phyloP scores from a whole-genome alignment of 768 basidiomycete genomes.

The Suillus occidentalis region DNA sequence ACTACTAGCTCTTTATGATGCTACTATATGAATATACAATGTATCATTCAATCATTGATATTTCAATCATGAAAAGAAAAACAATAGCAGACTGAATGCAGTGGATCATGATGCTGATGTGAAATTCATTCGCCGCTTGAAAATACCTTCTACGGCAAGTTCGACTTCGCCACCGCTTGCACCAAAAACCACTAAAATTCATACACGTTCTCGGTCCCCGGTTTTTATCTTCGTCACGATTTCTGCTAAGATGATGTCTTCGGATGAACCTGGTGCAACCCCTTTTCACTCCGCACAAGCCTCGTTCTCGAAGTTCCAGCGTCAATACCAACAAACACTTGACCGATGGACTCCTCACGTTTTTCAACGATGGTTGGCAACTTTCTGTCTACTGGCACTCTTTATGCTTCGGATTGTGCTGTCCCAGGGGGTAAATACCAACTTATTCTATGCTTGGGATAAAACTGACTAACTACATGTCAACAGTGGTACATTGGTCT shows the following conservation, averaged over 20 bases:
- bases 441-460: background rate
- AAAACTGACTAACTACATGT: constrained; percentile 14
- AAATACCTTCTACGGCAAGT: background rate
- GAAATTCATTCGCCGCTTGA: constrained; percentile 10
- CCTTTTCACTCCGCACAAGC: constrained; percentile 31
- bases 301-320: constrained; percentile 46
- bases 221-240: constrained; percentile 11
- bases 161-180: background rate
- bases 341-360: constrained; percentile 92
- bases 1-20: background rate
- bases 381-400: constrained; percentile 64
- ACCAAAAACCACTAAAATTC: constrained; percentile 11
- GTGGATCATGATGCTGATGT: background rate
- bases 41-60: background rate
- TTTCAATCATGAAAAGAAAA: background rate
- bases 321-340: constrained; percentile 84
- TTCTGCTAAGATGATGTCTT: constrained; percentile 31
- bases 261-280: constrained; percentile 29
- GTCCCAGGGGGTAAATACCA: constrained; percentile 78
- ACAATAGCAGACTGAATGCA: background rate
- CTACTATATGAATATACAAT: background rate
- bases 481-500: constrained; percentile 89
- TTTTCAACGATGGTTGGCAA: constrained; percentile 85
- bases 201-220: constrained; percentile 1
- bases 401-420: constrained; percentile 87